Percentiles rank a stretch among this genome's conserved stretches.
Evolutionary conservation across 768 basidiomycete species (phyloP).

Genomic region (Lactarius vividus): DNA sequence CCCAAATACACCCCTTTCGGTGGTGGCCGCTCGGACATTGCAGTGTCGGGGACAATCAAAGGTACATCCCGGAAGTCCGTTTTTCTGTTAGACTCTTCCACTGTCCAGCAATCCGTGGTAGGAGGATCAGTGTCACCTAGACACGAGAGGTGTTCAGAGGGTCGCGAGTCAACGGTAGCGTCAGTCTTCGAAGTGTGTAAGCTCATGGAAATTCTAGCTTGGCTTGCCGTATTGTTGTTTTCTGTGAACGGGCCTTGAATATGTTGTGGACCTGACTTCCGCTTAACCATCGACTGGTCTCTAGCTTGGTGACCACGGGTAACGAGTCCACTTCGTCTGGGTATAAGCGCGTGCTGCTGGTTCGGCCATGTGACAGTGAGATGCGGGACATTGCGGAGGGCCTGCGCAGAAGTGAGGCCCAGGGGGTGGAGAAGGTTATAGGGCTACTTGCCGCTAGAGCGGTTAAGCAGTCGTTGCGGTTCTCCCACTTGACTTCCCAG

Average conservation of each 20-base stretch:
- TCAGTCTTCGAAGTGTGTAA: slow-evolving; percentile 5
- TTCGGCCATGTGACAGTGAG: slow-evolving; percentile 81
- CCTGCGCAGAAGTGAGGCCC: slow-evolving; percentile 39
- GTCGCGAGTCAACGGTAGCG: slow-evolving; percentile 12
- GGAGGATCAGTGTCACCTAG: slow-evolving; percentile 2
- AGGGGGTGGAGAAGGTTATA: background rate
- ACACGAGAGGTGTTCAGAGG: slow-evolving; percentile 8
- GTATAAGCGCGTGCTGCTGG: slow-evolving; percentile 39
- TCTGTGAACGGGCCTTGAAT: background rate
- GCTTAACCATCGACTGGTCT: slow-evolving; percentile 1
- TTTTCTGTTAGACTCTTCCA: slow-evolving; percentile 8
- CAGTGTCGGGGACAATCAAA: background rate
- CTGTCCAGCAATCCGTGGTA: slow-evolving; percentile 15
- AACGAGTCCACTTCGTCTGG: slow-evolving; percentile 13
- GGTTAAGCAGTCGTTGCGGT: slow-evolving; percentile 70
- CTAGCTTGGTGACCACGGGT: slow-evolving; percentile 14
- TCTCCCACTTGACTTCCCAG: slow-evolving; percentile 79
- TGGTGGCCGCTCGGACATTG: background rate
- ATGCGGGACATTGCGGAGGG: slow-evolving; percentile 66
- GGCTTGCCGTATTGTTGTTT: background rate
- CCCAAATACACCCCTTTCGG: background rate
- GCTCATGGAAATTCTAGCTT: background rate
- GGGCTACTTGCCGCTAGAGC: slow-evolving; percentile 62
- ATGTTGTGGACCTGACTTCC: slow-evolving; percentile 7
- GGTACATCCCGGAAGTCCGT: background rate